These are phyloP conservation scores for Skeletonema menzelii DNA, from an alignment of 108 stramenopile species.

Conservation along the genomic window DNA sequence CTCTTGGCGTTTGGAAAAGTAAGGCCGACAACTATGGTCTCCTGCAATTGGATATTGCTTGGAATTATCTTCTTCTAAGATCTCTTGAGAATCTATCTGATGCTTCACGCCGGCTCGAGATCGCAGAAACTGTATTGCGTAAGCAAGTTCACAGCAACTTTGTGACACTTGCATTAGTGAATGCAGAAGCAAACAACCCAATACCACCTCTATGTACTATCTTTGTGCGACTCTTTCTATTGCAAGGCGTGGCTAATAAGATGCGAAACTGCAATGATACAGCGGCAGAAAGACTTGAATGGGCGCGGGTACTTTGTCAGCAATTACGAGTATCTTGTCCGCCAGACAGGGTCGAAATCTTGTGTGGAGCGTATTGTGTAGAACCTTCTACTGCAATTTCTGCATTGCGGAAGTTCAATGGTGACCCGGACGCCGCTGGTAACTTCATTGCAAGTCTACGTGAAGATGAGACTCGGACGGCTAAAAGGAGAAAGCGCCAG, in stretches of 20 bases:
- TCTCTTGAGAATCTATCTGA: slow-evolving; percentile 18
- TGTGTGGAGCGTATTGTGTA: slow-evolving; percentile 16
- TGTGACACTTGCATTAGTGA: slow-evolving; percentile 23
- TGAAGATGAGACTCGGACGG: not conserved
- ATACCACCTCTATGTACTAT: slow-evolving; percentile 27
- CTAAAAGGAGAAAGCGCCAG: slow-evolving; percentile 13
- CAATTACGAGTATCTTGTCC: slow-evolving; percentile 10
- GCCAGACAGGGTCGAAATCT: not conserved
- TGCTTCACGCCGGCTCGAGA: slow-evolving; percentile 6
- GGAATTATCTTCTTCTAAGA: slow-evolving; percentile 20
- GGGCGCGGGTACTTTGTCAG: slow-evolving; percentile 21
- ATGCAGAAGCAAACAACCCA: slow-evolving; percentile 28
- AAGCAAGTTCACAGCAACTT: slow-evolving; percentile 34
- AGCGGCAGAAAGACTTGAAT: slow-evolving; percentile 3
- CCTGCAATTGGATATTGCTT: slow-evolving; percentile 38
- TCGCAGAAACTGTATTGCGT: slow-evolving; percentile 17
- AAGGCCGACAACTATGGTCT: slow-evolving; percentile 33
- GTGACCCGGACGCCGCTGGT: slow-evolving; percentile 17
- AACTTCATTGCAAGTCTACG: slow-evolving; percentile 10
- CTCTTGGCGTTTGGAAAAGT: not conserved
- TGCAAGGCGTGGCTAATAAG: slow-evolving; percentile 25
- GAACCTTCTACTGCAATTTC: slow-evolving; percentile 18
- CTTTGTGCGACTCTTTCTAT: slow-evolving; percentile 23
- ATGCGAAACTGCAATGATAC: slow-evolving; percentile 2
- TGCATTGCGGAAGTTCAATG: slow-evolving; percentile 23